Conservation (phyloP, 2,329 filamentous ascomycete species). For the Phoma sp. region DNA sequence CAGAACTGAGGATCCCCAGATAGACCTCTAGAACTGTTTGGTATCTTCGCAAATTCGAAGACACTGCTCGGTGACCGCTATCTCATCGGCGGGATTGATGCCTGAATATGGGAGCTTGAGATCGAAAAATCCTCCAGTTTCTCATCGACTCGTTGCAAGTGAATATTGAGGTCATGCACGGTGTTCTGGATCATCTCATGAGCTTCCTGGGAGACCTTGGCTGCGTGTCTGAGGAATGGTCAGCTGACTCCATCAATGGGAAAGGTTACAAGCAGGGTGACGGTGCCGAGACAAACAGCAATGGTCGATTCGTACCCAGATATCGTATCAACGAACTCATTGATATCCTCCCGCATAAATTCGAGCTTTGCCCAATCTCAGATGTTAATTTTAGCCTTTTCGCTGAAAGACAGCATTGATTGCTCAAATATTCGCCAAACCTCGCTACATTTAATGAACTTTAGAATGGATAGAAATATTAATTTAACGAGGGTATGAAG, state of each 20-base stretch:
- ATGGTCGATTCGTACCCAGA: too few relatives aligned
- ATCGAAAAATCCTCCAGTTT: constrained; percentile 1
- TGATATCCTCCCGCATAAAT: too few relatives aligned
- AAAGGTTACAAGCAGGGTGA: too few relatives aligned
- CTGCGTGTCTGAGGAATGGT: constrained; percentile 7
- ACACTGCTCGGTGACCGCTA: constrained; percentile 9
- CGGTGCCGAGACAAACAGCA: too few relatives aligned
- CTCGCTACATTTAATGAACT: too few relatives aligned
- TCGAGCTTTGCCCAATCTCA: too few relatives aligned
- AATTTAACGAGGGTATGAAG: too few relatives aligned
- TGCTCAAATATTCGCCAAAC: too few relatives aligned
- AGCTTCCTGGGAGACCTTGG: constrained; percentile 11
- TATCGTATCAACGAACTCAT: too few relatives aligned
- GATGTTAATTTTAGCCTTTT: too few relatives aligned
- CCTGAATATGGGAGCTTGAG: background rate
- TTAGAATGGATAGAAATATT: too few relatives aligned
- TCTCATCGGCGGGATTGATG: constrained; percentile 10
- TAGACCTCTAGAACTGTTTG: constrained; percentile 3
- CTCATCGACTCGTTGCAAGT: constrained; percentile 9
- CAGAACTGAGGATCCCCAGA: background rate
- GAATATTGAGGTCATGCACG: constrained; percentile 10
- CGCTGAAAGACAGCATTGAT: too few relatives aligned
- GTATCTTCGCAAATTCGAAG: constrained; percentile 16
- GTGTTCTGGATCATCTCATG: constrained; percentile 16
- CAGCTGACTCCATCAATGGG: background rate